Conservation (phyloP, 345 rosid genomes). For the Luvunga scandens region DNA sequence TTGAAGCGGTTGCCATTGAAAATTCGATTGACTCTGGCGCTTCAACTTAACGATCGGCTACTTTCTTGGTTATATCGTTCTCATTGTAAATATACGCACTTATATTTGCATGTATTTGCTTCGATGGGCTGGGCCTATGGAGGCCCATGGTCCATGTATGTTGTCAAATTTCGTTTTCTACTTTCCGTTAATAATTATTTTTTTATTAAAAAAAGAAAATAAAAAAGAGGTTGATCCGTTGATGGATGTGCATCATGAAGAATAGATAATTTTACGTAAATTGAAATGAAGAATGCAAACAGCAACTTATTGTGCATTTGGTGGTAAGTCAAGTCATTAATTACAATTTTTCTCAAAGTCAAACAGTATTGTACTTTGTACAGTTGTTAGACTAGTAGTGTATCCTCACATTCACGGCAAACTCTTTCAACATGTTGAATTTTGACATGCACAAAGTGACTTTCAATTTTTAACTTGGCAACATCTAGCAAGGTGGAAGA, state of each 20-base stretch:
- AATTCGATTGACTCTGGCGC: not conserved
- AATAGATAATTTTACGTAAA: no score
- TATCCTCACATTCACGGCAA: not conserved
- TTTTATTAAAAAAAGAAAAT: no score
- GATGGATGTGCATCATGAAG: not conserved
- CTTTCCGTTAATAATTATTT: not conserved
- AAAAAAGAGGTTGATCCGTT: no score
- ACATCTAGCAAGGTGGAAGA: conserved; percentile 48
- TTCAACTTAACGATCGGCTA: conserved; percentile 1
- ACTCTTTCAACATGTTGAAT: conserved; percentile 5
- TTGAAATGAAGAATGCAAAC: not conserved
- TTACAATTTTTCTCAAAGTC: conserved; percentile 13
- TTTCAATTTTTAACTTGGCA: not conserved
- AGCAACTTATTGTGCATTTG: not conserved
- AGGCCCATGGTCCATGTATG: not conserved
- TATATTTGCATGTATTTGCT: no score
- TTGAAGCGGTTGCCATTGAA: conserved; percentile 58
- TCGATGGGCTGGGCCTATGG: no score
- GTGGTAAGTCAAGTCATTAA: not conserved
- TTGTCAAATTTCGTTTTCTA: no score
- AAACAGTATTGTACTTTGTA: not conserved
- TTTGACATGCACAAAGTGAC: not conserved
- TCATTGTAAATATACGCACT: conserved; percentile 13
- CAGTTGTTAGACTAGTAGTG: no score
- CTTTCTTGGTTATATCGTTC: not conserved